These are phyloP conservation scores for Aspergillus incahuasiensis DNA, from an alignment of 495 filamentous ascomycete species.

Conservation along the genomic window DNA sequence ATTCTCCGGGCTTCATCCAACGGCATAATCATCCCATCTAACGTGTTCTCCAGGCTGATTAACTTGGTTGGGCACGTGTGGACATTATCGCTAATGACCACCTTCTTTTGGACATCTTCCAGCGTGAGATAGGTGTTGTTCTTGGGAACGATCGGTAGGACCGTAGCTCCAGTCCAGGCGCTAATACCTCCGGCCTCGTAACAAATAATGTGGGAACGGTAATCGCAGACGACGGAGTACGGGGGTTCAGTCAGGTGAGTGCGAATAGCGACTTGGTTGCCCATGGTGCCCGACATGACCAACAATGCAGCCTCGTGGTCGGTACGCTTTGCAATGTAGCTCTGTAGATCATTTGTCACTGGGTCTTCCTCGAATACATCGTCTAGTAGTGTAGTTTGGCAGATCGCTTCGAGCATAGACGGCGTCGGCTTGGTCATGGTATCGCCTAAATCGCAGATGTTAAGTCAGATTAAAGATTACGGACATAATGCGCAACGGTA, in stretches of 20 bases:
- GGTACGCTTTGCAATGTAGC: conserved; percentile 63
- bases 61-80: conserved; percentile 65
- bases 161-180: conserved; percentile 40
- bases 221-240: conserved; percentile 45
- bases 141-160: conserved; percentile 34
- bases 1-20: conserved; percentile 64
- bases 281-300: conserved; percentile 89
- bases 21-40: conserved; percentile 74
- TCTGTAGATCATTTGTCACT: conserved; percentile 68
- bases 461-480: neutral
- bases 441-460: conserved; percentile 43
- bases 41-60: conserved; percentile 83
- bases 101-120: conserved; percentile 60
- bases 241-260: conserved; percentile 47
- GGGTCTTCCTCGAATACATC: conserved; percentile 83
- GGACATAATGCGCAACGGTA: neutral
- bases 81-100: conserved; percentile 37
- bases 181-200: conserved; percentile 51
- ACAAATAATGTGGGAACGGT: conserved; percentile 43
- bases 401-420: conserved; percentile 69
- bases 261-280: conserved; percentile 49
- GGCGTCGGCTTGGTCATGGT: conserved; percentile 80
- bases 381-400: conserved; percentile 59
- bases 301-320: conserved; percentile 66
- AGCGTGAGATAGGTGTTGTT: conserved; percentile 73